Conservation (phyloP, 192 early-diverging fungal species). For the Rhizophagus clarus region DNA sequence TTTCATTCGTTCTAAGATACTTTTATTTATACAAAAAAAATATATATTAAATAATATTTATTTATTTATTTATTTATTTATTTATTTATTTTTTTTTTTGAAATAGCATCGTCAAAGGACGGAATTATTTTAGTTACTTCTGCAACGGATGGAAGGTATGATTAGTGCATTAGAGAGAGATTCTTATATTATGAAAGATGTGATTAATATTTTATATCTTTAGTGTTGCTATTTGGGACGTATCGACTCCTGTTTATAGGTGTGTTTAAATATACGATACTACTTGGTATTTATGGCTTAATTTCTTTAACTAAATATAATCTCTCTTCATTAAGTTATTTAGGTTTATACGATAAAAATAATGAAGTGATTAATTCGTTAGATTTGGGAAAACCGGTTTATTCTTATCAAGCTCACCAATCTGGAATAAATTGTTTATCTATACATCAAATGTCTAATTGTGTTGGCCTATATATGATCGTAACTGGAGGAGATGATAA, state of each 20-base stretch:
- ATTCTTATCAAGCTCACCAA: conserved; percentile 48
- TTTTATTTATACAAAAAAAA: neutral
- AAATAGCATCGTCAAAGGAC: conserved; percentile 15
- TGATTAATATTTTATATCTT: conserved; percentile 10
- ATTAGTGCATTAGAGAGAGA: neutral
- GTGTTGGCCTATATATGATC: conserved; percentile 36
- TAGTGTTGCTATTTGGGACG: conserved; percentile 55
- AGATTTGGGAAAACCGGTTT: conserved; percentile 36
- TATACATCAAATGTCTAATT: conserved; percentile 30
- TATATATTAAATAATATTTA: too few relatives aligned
- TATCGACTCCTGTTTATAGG: conserved; percentile 35
- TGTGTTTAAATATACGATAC: conserved; percentile 26
- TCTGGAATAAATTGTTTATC: conserved; percentile 79
- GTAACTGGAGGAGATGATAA: conserved; percentile 84
- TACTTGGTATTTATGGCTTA: neutral
- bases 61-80: too few relatives aligned
- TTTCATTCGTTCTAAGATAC: conserved; percentile 11
- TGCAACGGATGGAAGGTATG: conserved; percentile 53
- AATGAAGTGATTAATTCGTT: neutral
- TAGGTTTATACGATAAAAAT: neutral
- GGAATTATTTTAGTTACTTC: conserved; percentile 55
- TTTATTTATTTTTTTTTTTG: too few relatives aligned
- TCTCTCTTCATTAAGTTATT: conserved; percentile 23
- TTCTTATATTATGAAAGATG: neutral
- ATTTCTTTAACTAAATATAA: conserved; percentile 3